These are phyloP conservation scores for Eimeria acervulina DNA, from an alignment of 169 alveolate genomes.

Conservation along the genomic window DNA sequence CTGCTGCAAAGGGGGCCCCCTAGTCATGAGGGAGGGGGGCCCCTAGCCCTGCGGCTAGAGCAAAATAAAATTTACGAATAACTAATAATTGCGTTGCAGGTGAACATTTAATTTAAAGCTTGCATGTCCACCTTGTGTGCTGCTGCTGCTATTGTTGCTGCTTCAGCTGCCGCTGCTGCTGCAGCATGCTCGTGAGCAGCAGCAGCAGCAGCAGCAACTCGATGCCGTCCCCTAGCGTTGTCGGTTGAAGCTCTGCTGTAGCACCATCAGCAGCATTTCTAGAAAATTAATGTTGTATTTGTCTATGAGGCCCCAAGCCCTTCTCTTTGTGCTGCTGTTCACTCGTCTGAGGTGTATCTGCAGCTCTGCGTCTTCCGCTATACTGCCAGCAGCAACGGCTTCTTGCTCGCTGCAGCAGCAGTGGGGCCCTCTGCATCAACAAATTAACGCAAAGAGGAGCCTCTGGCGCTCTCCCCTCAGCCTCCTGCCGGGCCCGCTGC, in stretches of 20 bases:
- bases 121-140: no score
- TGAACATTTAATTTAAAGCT: no score
- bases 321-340: neutral
- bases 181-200: no score
- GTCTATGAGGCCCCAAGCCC: slow-evolving; percentile 12
- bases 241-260: no score
- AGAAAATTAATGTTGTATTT: neutral
- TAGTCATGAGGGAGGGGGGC: neutral
- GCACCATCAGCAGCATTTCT: no score
- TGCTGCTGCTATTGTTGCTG: no score
- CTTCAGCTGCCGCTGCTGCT: no score
- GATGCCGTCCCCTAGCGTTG: no score
- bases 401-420: neutral
- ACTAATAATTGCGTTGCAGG: neutral
- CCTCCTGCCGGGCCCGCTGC: no score
- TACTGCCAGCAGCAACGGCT: neutral
- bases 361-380: neutral
- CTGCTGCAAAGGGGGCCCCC: slow-evolving; percentile 16
- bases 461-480: neutral
- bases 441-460: neutral
- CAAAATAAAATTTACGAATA: neutral
- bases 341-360: neutral
- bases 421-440: neutral
- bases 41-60: neutral
- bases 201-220: no score